phyloP scores from a whole-genome alignment of 2,329 filamentous ascomycete species.

The Colletotrichum ledebouriae region DNA sequence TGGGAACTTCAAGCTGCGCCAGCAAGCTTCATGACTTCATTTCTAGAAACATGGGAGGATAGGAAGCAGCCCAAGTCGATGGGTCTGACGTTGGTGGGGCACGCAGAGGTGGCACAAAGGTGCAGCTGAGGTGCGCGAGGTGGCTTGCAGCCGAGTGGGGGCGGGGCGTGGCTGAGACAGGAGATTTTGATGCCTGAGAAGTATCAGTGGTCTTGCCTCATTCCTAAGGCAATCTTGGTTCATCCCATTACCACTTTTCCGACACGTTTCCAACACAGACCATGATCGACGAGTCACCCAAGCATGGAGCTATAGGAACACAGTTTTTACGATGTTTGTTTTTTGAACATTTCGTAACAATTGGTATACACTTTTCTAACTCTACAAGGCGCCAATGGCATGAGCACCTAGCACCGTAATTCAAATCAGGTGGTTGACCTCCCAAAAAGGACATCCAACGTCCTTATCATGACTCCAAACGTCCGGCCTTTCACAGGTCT shows the following conservation, averaged over 20 bases:
- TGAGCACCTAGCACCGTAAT: constrained; percentile 23
- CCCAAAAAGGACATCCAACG: constrained; percentile 39
- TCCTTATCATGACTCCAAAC: constrained; percentile 42
- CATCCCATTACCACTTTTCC: background rate
- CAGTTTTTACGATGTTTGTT: background rate
- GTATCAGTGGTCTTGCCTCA: background rate
- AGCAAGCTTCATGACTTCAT: constrained; percentile 41
- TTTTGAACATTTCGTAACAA: constrained; percentile 27
- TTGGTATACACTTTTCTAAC: constrained; percentile 32
- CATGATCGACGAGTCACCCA: background rate
- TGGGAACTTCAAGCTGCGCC: constrained; percentile 23
- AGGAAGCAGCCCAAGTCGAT: constrained; percentile 6
- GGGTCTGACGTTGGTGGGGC: constrained; percentile 43
- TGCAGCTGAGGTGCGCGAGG: background rate
- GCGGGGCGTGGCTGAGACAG: constrained; percentile 33
- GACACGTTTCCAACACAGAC: too few species aligned
- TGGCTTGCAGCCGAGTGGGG: constrained; percentile 35
- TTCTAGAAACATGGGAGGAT: constrained; percentile 24
- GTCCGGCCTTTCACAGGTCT: constrained; percentile 37
- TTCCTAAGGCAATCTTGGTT: constrained; percentile 1
- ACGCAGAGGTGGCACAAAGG: constrained; percentile 2
- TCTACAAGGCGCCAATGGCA: constrained; percentile 27
- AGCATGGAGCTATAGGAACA: background rate
- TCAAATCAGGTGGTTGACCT: constrained; percentile 31
- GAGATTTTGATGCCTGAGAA: background rate